phyloP scores from a whole-genome alignment of 2,329 filamentous ascomycete species.

The Ophiocordyceps australis region DNA sequence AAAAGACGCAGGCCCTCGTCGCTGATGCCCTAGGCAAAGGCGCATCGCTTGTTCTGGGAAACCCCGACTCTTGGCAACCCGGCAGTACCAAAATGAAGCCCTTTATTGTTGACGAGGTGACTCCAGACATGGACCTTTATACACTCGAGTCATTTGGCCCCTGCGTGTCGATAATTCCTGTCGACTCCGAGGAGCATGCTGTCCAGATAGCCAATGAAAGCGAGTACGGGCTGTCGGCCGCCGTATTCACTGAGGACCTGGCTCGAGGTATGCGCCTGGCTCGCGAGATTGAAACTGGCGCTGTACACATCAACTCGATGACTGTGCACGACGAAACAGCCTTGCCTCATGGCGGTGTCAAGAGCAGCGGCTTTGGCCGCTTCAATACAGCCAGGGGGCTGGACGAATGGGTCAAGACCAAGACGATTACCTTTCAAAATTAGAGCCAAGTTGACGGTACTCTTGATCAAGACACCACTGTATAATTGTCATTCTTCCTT shows the following conservation, averaged over 20 bases:
- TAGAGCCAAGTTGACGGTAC: no score
- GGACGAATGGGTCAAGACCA: slow-evolving; percentile 43
- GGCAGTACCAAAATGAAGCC: slow-evolving; percentile 33
- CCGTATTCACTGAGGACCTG: slow-evolving; percentile 58
- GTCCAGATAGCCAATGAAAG: slow-evolving; percentile 62
- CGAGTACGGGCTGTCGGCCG: slow-evolving; percentile 54
- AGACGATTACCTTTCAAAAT: slow-evolving; percentile 40
- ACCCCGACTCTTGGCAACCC: slow-evolving; percentile 12
- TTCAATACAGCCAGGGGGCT: slow-evolving; percentile 36
- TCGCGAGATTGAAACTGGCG: slow-evolving; percentile 44
- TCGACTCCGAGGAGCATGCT: slow-evolving; percentile 55
- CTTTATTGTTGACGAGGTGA: slow-evolving; percentile 47
- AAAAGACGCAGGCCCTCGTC: slow-evolving; percentile 49
- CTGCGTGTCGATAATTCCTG: slow-evolving; percentile 45
- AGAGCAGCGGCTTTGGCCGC: slow-evolving; percentile 44
- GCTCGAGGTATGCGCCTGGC: slow-evolving; percentile 39
- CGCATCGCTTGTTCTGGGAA: slow-evolving; percentile 28
- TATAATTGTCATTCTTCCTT: no score
- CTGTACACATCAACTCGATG: slow-evolving; percentile 49
- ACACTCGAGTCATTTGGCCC: slow-evolving; percentile 64
- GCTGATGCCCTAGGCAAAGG: slow-evolving; percentile 51
- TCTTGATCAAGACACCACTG: no score
- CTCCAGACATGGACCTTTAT: slow-evolving; percentile 52
- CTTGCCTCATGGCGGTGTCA: slow-evolving; percentile 48
- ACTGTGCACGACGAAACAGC: slow-evolving; percentile 45